Evolutionary conservation across 164 flowering plant species (phyloP).

Genomic region (Vitis riparia): DNA sequence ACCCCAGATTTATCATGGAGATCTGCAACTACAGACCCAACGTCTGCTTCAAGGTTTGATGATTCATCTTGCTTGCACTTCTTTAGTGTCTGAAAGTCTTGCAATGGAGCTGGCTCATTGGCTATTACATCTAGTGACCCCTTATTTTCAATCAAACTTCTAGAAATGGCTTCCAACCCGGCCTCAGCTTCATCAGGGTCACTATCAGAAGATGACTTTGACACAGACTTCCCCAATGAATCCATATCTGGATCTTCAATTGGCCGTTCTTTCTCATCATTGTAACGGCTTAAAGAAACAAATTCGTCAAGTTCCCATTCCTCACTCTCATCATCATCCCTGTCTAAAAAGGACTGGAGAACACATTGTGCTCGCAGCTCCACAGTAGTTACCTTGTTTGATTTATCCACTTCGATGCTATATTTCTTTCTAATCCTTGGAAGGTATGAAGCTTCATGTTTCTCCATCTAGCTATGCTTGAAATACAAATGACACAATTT

Average conservation of each 20-base stretch:
- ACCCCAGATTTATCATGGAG: background rate
- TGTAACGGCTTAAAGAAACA: too few species aligned
- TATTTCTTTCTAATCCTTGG: background rate
- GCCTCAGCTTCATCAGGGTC: background rate
- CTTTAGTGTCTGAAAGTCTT: constrained; percentile 6
- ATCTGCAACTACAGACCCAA: background rate
- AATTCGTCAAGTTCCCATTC: too few species aligned
- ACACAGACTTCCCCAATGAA: too few species aligned
- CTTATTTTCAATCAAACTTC: too few species aligned
- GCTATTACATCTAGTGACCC: background rate
- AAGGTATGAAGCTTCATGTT: background rate
- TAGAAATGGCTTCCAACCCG: too few species aligned
- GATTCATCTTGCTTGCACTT: constrained; percentile 14
- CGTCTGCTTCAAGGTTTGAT: constrained; percentile 10
- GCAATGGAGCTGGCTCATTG: constrained; percentile 9
- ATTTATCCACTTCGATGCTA: background rate
- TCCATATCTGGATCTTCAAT: too few species aligned
- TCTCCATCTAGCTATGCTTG: background rate
- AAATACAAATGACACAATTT: too few species aligned
- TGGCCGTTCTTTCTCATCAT: too few species aligned
- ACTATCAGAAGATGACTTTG: background rate
- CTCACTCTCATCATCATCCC: too few species aligned
- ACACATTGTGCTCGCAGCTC: too few species aligned
- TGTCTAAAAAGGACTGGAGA: too few species aligned
- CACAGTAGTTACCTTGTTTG: too few species aligned